These are phyloP conservation scores for Yamadazyma triangularis DNA, from an alignment of 1,139 yeast species.

Conservation along the genomic window DNA sequence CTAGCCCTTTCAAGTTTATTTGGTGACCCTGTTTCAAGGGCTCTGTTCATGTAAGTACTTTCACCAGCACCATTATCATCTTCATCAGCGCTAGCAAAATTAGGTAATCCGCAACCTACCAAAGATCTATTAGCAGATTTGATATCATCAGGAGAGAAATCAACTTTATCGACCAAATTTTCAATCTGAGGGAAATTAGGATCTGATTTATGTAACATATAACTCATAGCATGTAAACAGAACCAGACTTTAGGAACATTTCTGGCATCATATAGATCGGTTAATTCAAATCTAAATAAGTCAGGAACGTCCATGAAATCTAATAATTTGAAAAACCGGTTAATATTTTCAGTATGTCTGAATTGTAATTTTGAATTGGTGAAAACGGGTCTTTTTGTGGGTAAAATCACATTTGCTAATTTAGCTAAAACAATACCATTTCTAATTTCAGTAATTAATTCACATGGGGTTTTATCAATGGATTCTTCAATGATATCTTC, in stretches of 20 bases:
- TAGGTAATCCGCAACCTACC: slow-evolving; percentile 59
- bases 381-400: slow-evolving; percentile 50
- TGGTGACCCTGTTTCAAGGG: slow-evolving; percentile 11
- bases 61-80: slow-evolving; percentile 16
- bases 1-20: slow-evolving; percentile 4
- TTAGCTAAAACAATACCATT: slow-evolving; percentile 87
- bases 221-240: slow-evolving; percentile 86
- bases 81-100: slow-evolving; percentile 47
- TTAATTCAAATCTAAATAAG: slow-evolving; percentile 81
- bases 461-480: slow-evolving; percentile 51
- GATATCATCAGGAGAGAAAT: slow-evolving; percentile 66
- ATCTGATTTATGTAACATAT: slow-evolving; percentile 50
- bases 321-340: slow-evolving; percentile 71
- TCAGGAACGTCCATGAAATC: slow-evolving; percentile 77
- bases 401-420: slow-evolving; percentile 67
- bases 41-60: slow-evolving; percentile 21
- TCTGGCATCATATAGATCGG: slow-evolving; percentile 89
- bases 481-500: slow-evolving; percentile 40
- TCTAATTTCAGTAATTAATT: slow-evolving; percentile 52
- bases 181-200: slow-evolving; percentile 59
- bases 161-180: slow-evolving; percentile 57
- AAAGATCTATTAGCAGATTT: slow-evolving; percentile 63
- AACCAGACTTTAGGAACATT: slow-evolving; percentile 93
- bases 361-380: slow-evolving; percentile 58
- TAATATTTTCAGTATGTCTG: slow-evolving; percentile 90